phyloP scores from a whole-genome alignment of 129 eudicot species.

The Pseudognaphalium luteoalbum region DNA sequence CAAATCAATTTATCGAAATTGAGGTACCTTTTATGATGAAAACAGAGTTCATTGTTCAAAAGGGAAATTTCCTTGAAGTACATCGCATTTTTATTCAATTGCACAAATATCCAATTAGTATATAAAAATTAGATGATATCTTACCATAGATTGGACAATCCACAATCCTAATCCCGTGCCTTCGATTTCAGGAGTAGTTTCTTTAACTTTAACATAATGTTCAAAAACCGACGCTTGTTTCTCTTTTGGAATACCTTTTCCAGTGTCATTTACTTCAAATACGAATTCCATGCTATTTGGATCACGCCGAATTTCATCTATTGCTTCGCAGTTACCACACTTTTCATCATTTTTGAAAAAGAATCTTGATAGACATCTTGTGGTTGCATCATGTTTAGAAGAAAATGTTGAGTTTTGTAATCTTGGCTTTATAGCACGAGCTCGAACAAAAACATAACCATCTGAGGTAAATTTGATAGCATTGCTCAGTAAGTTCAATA shows the following conservation, averaged over 20 bases:
- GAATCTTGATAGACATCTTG: constrained; percentile 37
- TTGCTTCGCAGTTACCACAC: constrained; percentile 7
- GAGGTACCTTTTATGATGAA: too few species aligned
- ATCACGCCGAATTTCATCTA: constrained; percentile 32
- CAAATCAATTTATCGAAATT: background rate
- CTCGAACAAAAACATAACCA: constrained; percentile 66
- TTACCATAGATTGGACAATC: constrained; percentile 83
- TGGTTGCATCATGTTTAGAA: constrained; percentile 23
- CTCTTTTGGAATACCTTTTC: constrained; percentile 86
- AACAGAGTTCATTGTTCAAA: too few species aligned
- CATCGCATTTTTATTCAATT: background rate
- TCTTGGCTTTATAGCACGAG: constrained; percentile 46
- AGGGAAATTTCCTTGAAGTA: background rate
- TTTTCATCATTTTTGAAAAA: constrained; percentile 21
- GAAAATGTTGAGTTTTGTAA: constrained; percentile 27
- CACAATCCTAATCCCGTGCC: constrained; percentile 92
- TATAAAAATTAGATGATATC: background rate
- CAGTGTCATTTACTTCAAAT: constrained; percentile 80
- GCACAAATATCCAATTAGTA: background rate
- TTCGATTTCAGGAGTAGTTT: constrained; percentile 38
- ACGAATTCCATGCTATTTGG: constrained; percentile 58
- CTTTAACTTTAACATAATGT: constrained; percentile 78
- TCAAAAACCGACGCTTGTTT: constrained; percentile 63
- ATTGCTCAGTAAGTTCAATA: constrained; percentile 69
- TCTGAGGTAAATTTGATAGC: constrained; percentile 81